Base-by-base conservation (phyloP, 1,284 basidiomycete genomes). In the Heliocybe sulcata region DNA sequence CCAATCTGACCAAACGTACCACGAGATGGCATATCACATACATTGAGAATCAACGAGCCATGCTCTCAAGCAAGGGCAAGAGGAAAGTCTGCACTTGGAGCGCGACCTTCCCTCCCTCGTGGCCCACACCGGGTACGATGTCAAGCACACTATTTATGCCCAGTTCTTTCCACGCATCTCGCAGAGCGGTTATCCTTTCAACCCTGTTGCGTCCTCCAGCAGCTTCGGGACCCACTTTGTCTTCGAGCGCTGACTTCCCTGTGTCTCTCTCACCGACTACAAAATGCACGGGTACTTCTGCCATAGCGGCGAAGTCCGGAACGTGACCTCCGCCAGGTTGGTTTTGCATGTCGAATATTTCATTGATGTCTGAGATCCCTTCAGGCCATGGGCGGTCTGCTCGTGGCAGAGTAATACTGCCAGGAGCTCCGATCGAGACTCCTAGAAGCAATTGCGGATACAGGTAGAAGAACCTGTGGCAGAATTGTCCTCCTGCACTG, bases 401-500 rank as follows among this genome's bases (percentile, higher is more conserved):
- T 29, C 52, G 45, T 26, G 63, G 63, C 38, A 52, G 57, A n/a
- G 65, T 66, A 11, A 66, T 53, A 10, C 57, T 27, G 12, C 64
- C 65, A n/a, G 65, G 64, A 3, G 65, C 61, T n/a, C 60, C 65
- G 45, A 64, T 59, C 0, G 61, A 63, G 1, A 63, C 57, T 16
- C 59, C 64, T 4, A 48, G 48, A 25, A 66, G 56, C 10, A 63
- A 53, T 2, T 50, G 19, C 11, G 64, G 61, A 33, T 65, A 56
- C 1, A 66, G 56, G 52, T 65, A 65, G 27, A 60, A 23, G 50
- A 66, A 66, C 2, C 64, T 59, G 50, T 64, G 65, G 29, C 59
- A 63, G 42, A 66, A 66, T 35, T 66, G 65, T 1, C 58, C 64
- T 10, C 65, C 65, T 2, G 56, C 64, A 54, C 64, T 65, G 51